Base-by-base conservation (phyloP, 352 stramenopile genomes). In the Pythium aquatile region DNA sequence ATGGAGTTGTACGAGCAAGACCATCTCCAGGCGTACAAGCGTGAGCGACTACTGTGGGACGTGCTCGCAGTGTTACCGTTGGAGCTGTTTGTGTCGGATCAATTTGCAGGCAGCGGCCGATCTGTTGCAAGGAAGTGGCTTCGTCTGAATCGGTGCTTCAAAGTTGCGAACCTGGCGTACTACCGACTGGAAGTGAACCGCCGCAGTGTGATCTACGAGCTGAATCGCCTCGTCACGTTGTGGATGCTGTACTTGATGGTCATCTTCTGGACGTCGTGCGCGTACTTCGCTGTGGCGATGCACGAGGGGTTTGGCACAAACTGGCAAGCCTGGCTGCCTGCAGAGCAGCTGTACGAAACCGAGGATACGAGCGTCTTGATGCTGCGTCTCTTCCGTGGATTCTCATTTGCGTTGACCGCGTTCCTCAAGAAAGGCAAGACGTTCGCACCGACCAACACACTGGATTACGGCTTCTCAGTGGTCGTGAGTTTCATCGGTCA, bases 1-100 rank as follows among this genome's bases (percentile, higher is more conserved):
- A 85, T 88, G 76, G 79, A 87, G 30, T 53, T 88, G 13, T 87
- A 85, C 42, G 76, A 87, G 44, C 79, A 88, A 61, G 78, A 83
- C 28, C 79, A 88, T 32, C 54, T 84, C 2, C 46, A 77, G 11
- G 59, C 69, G 3, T 87, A 88, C 62, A 86, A 87, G 46, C 77
- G 77, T 5, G 79, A 88, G 29, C 71, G 77, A 3, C 53, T 88
- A 4, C 56, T 71, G 13, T 65, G 79, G 52, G 76, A 87, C 30
- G 5, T 83, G 0, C 55, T 74, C 1, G 74, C 79, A 0, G 79
- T 70, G 4, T 82, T 88, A 17, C 79, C 76, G 10, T 35, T 87
- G n/a, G 74, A 87, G 47, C 74, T 85, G 30, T 81, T 82, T 24
- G 49, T 70, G 4, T 47, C 55, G 8, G 64, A 54, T 30, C 52